These are phyloP conservation scores for Neostapfia colusana DNA, from an alignment of 176 grass and related monocot genomes.

Conservation along the genomic window DNA sequence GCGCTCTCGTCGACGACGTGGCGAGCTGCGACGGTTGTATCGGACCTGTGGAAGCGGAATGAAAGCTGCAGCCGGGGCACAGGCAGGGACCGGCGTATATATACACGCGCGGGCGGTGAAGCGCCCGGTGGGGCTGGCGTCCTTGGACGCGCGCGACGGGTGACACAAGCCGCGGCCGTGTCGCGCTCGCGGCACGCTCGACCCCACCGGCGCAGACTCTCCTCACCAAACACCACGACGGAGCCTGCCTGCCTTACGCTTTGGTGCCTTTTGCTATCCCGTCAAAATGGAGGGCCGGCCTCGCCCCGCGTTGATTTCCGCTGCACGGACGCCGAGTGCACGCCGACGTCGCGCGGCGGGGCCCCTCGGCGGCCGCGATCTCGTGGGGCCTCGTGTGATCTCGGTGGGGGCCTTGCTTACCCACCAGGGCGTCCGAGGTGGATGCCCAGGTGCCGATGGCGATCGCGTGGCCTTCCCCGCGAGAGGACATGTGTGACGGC, in stretches of 20 bases:
- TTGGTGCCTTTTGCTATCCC: neutral
- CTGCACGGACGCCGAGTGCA: neutral
- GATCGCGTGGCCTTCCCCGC: neutral
- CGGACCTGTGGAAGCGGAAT: neutral
- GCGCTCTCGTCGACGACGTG: too few species aligned
- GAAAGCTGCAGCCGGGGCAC: slow-evolving; percentile 33
- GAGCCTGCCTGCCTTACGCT: neutral
- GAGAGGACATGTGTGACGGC: slow-evolving; percentile 21
- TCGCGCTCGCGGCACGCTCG: neutral
- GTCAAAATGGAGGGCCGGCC: neutral
- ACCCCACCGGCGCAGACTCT: slow-evolving; percentile 6
- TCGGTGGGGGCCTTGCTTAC: neutral
- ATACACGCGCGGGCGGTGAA: slow-evolving; percentile 4
- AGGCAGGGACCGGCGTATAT: slow-evolving; percentile 15
- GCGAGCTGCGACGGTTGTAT: neutral
- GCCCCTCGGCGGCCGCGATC: neutral
- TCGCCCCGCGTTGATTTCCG: too few species aligned
- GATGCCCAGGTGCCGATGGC: neutral
- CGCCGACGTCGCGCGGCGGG: neutral
- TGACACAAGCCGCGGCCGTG: slow-evolving; percentile 8
- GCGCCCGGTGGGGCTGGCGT: neutral
- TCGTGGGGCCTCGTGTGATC: neutral
- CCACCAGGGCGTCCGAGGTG: neutral
- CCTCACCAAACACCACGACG: slow-evolving; percentile 36
- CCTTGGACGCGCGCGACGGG: slow-evolving; percentile 15